Evolutionary conservation across 257 asterid species (phyloP).

Genomic region (Coffea eugenioides): DNA sequence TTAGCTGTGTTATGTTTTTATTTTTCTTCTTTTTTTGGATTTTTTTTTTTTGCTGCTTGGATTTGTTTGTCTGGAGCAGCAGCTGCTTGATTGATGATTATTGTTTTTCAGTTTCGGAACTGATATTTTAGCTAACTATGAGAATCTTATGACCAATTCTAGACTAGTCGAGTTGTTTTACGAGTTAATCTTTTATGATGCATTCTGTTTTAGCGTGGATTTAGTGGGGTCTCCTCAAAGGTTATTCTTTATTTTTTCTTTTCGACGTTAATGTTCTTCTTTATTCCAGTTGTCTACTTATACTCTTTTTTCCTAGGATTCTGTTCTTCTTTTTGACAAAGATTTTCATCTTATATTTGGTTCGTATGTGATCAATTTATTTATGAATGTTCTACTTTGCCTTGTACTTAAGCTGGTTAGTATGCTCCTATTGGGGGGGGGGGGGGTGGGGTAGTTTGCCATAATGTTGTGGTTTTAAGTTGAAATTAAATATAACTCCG

Average conservation of each 20-base stretch:
- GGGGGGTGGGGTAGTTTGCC: no score
- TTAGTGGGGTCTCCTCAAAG: slow-evolving; percentile 22
- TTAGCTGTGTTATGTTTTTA: background rate
- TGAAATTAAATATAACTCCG: no score
- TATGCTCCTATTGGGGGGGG: no score
- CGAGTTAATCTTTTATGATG: background rate
- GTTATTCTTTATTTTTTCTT: background rate
- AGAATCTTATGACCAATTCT: background rate
- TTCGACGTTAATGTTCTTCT: background rate
- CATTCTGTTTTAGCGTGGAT: slow-evolving; percentile 24
- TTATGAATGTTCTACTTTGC: background rate
- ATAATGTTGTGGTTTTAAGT: no score
- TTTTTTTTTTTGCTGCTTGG: background rate
- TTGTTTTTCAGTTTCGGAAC: background rate
- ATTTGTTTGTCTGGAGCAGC: background rate
- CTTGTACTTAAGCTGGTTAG: background rate
- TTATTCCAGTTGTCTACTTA: background rate
- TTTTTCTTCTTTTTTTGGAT: background rate
- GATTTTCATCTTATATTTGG: background rate
- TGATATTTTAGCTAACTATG: background rate
- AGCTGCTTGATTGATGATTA: slow-evolving; percentile 4
- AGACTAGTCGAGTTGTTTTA: background rate
- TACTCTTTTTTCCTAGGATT: background rate
- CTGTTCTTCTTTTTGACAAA: background rate
- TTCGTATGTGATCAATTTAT: slow-evolving; percentile 6